Evolutionary conservation across 75 land plant species (phyloP).

Genomic region (Pinus tabuliformis): DNA sequence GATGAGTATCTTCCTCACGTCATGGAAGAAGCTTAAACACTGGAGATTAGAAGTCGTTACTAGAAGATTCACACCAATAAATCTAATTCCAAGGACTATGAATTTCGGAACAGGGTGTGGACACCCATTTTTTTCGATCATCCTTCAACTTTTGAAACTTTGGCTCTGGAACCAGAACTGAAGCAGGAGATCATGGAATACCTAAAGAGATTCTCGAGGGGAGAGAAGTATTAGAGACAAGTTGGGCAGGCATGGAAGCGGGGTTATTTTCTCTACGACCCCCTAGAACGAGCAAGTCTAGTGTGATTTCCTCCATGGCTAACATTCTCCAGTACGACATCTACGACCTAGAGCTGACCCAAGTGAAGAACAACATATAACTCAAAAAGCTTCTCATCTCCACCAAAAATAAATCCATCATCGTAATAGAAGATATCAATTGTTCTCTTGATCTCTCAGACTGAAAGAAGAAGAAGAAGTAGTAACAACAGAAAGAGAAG

Average conservation of each 20-base stretch:
- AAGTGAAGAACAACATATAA: constrained; percentile 35
- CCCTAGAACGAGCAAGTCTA: constrained; percentile 65
- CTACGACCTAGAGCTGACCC: constrained; percentile 51
- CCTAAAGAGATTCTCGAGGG: constrained; percentile 25
- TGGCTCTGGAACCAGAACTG: constrained; percentile 50
- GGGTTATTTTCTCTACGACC: constrained; percentile 40
- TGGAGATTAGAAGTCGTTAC: constrained; percentile 19
- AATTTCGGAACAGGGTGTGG: constrained; percentile 29
- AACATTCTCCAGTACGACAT: constrained; percentile 48
- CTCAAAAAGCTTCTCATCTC: constrained; percentile 15
- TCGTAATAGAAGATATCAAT: too few relatives aligned
- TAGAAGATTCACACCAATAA: constrained; percentile 49
- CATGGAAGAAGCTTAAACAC: constrained; percentile 16
- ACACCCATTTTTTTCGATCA: constrained; percentile 56
- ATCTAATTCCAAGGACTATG: not conserved
- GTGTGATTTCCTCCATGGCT: constrained; percentile 65
- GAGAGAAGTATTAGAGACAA: constrained; percentile 12
- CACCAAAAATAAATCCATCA: too few relatives aligned
- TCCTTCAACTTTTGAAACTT: constrained; percentile 50
- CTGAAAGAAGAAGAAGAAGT: too few relatives aligned
- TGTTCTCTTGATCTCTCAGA: too few relatives aligned
- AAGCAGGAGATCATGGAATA: constrained; percentile 53
- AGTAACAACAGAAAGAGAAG: too few relatives aligned
- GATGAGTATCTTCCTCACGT: too few relatives aligned
- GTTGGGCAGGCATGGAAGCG: not conserved